Evolutionary conservation across 106 monocot species (phyloP), one percentile per base, ranked within the genome.

Genomic region (Allium fistulosum): DNA sequence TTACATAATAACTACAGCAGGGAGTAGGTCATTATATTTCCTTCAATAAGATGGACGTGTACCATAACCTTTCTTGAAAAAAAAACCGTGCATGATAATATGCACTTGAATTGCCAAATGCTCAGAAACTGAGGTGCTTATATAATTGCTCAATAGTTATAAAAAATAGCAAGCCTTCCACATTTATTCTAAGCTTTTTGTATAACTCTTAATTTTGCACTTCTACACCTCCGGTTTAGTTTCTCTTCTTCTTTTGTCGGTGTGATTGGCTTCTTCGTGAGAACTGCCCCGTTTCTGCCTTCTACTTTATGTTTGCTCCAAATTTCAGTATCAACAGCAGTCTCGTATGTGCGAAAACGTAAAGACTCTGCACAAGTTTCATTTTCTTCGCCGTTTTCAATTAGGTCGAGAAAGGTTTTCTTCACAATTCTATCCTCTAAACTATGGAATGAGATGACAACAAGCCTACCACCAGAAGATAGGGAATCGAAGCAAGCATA

Each of bases 391-490:
- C 45, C 55, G 0, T 15, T 55, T 7, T 15, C 65, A 37, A 90
- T 87, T 13, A 99, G 70, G 61, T 85, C 75, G n/a, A 99, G 92
- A 76, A 93, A 99, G 50, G 90, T 77, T 14, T 87, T 75, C 63
- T 99, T 99, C 49, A 99, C 99, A 10, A 92, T 93, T 63, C 99
- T 87, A 58, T 90, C 99, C 70, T 99, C 99, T 63, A 99, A 78
- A 68, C 99, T 99, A 73, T 93, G 99, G 71, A 99, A 99, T 55
- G 99, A 93, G 53, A 99, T 90, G 18, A 99, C 90, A 55, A 83
- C 90, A 57, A 99, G 99, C 15, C 90, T 86, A 15, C 93, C 92
- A 67, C 93, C 93, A 58, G 83, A 68, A 10, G 93, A 83, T 7
- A 99, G 87, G 65, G 86, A 87, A 70, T 93, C 87, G 67, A 93